These are phyloP conservation scores for Cichorium intybus DNA, from an alignment of 140 eudicot species.

Conservation along the genomic window DNA sequence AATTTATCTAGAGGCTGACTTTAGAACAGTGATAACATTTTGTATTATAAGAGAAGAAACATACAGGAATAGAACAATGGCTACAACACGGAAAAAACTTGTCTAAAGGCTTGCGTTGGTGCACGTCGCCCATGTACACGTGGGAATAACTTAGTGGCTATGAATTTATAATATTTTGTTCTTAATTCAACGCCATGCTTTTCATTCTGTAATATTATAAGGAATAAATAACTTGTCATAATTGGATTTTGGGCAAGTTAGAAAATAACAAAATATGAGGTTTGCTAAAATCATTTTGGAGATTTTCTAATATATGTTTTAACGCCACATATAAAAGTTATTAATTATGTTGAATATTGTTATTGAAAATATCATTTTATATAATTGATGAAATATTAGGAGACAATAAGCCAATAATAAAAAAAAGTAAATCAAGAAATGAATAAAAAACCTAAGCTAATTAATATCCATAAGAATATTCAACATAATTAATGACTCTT, in stretches of 20 bases:
- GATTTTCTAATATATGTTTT: too few species aligned
- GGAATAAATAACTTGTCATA: not conserved
- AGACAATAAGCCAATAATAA: too few species aligned
- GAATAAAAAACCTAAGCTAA: too few species aligned
- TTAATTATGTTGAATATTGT: too few species aligned
- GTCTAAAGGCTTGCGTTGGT: slow-evolving; percentile 9
- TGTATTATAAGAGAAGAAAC: slow-evolving; percentile 1
- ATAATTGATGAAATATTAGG: too few species aligned
- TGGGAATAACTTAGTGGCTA: slow-evolving; percentile 4
- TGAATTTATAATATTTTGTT: not conserved
- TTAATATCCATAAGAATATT: too few species aligned
- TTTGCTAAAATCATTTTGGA: not conserved
- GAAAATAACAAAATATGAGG: not conserved
- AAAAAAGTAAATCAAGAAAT: too few species aligned
- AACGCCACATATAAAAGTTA: too few species aligned
- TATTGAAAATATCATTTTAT: too few species aligned
- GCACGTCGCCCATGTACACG: slow-evolving; percentile 27
- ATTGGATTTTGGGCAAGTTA: not conserved
- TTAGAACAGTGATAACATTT: not conserved
- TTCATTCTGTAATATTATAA: not conserved
- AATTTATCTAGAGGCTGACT: slow-evolving; percentile 15
- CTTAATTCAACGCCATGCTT: not conserved
- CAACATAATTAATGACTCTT: too few species aligned
- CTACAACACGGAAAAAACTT: not conserved
- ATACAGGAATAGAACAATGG: not conserved